A percentile compares a stretch with the other conserved stretches of the same genome.
Evolutionary conservation across 2,329 filamentous ascomycete species (phyloP).

Genomic region (Cercospora berteroae): DNA sequence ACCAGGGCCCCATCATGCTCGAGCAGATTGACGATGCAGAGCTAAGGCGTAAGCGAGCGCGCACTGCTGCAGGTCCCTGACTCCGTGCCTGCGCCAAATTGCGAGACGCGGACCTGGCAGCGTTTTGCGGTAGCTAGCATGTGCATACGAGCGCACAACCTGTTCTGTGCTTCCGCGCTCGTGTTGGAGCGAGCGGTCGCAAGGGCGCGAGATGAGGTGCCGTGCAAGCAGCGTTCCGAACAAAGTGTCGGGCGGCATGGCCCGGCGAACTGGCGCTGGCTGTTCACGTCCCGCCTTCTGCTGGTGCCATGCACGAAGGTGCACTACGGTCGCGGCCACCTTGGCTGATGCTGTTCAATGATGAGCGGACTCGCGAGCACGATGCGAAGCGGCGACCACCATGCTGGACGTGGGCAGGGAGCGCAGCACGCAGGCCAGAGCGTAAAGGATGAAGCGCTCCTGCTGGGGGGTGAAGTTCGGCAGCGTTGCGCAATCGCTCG

Average conservation of each 20-base stretch:
- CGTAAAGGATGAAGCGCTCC: neutral
- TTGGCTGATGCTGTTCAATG: neutral
- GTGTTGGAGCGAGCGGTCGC: neutral
- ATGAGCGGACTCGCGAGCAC: neutral
- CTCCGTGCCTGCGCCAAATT: neutral
- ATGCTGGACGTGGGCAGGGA: neutral
- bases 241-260: neutral
- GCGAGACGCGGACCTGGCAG: neutral
- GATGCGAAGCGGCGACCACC: neutral
- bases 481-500: neutral
- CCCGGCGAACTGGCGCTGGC: neutral
- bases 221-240: neutral
- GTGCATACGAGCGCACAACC: neutral
- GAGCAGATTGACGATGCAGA: neutral
- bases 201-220: neutral
- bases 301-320: neutral
- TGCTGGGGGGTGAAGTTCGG: neutral
- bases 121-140: neutral
- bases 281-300: neutral
- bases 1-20: neutral
- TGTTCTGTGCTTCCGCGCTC: neutral
- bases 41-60: neutral
- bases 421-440: neutral
- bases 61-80: conserved; percentile 8
- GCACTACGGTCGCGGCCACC: neutral